Percentiles rank a stretch among this genome's conserved stretches.
Conservation (phyloP, 106 monocot species). For the Ottelia alismoides region DNA sequence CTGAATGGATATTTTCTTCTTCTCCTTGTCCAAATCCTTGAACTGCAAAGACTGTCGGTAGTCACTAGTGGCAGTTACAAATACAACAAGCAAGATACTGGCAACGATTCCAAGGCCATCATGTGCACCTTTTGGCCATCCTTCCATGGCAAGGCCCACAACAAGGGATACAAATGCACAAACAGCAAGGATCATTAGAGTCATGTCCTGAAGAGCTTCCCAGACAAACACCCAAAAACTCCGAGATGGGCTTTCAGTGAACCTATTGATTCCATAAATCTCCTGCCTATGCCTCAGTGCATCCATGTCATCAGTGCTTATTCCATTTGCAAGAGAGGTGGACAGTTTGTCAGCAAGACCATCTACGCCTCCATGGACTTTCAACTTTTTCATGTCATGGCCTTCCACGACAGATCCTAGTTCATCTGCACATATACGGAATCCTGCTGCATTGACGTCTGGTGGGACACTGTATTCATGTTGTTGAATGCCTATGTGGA, state of each 20-base stretch:
- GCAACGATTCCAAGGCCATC: slow-evolving; percentile 75
- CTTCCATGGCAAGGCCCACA: slow-evolving; percentile 60
- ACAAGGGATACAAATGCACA: slow-evolving; percentile 55
- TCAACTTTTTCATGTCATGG: slow-evolving; percentile 44
- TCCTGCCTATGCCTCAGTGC: slow-evolving; percentile 21
- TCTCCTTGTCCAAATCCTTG: slow-evolving; percentile 77
- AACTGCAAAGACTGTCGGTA: slow-evolving; percentile 72
- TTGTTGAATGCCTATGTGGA: no score
- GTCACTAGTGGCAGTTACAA: slow-evolving; percentile 65
- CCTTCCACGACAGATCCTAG: slow-evolving; percentile 60
- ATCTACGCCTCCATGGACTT: slow-evolving; percentile 34
- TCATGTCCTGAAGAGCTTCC: slow-evolving; percentile 75
- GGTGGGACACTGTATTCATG: no score
- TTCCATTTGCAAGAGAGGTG: slow-evolving; percentile 38
- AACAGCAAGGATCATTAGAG: slow-evolving; percentile 45
- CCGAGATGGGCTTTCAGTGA: slow-evolving; percentile 33
- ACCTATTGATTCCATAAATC: slow-evolving; percentile 48
- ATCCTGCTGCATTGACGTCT: slow-evolving; percentile 51
- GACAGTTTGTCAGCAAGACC: slow-evolving; percentile 42
- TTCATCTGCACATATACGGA: slow-evolving; percentile 58
- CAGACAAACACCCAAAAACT: slow-evolving; percentile 69
- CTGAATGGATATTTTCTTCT: slow-evolving; percentile 66
- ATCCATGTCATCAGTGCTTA: slow-evolving; percentile 13
- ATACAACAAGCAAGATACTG: slow-evolving; percentile 65
- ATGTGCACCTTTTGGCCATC: slow-evolving; percentile 71